A percentile compares a stretch with the other conserved stretches of the same genome.
These are phyloP conservation scores for Cucumis sativus DNA, from an alignment of 306 rosid genomes.

Conservation along the genomic window Cucumber_9930_V3 NC_026657.2:9117501-9118000, in stretches of 20 bases:
- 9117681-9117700: slow-evolving; percentile 51
- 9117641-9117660: slow-evolving; percentile 72
- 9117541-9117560: slow-evolving; percentile 51
- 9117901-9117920: slow-evolving; percentile 58
- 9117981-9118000: slow-evolving; percentile 80
- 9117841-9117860: neutral
- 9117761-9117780: neutral
- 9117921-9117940: slow-evolving; percentile 32
- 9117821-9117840: neutral
- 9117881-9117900: slow-evolving; percentile 47
- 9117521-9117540: slow-evolving; percentile 40
- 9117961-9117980: slow-evolving; percentile 79
- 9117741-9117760: neutral
- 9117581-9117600: slow-evolving; percentile 78
- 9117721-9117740: neutral
- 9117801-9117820: neutral
- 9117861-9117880: slow-evolving; percentile 21
- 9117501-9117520: slow-evolving; percentile 21
- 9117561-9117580: slow-evolving; percentile 87
- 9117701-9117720: neutral
- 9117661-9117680: slow-evolving; percentile 62
- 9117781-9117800: neutral
- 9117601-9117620: slow-evolving; percentile 29
- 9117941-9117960: slow-evolving; percentile 23
- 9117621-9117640: slow-evolving; percentile 64